phyloP scores from a whole-genome alignment of 305 asterid genomes.

The Withania somnifera region DNA sequence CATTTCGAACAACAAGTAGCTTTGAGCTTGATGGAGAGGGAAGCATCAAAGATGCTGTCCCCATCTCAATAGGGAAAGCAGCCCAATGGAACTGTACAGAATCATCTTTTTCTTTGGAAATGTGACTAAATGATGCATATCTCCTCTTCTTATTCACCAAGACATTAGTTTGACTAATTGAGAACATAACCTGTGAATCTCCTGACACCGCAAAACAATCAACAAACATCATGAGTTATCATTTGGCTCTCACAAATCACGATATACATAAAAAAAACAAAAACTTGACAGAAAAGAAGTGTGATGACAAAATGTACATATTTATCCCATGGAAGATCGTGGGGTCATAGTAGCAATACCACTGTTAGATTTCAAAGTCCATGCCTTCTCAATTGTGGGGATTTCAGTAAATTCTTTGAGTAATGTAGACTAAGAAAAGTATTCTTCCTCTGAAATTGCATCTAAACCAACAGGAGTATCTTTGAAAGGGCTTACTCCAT shows the following conservation, averaged over 20 bases:
- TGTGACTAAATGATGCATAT: slow-evolving; percentile 53
- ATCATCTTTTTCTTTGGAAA: slow-evolving; percentile 25
- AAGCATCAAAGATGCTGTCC: slow-evolving; percentile 51
- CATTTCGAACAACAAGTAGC: slow-evolving; percentile 64
- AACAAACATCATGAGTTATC: too few species aligned
- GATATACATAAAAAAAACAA: too few species aligned
- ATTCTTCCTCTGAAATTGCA: slow-evolving; percentile 44
- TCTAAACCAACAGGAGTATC: slow-evolving; percentile 35
- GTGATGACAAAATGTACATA: too few species aligned
- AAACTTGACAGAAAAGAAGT: too few species aligned
- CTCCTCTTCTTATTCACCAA: slow-evolving; percentile 71
- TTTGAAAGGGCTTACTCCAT: slow-evolving; percentile 25
- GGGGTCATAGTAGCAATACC: too few species aligned
- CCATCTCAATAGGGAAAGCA: slow-evolving; percentile 78
- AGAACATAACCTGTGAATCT: slow-evolving; percentile 69
- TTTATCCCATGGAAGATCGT: too few species aligned
- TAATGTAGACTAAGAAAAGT: slow-evolving; percentile 45
- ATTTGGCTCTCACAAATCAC: too few species aligned
- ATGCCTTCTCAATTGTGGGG: slow-evolving; percentile 78
- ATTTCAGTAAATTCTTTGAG: slow-evolving; percentile 63
- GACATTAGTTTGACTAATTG: slow-evolving; percentile 64
- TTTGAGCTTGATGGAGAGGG: slow-evolving; percentile 95
- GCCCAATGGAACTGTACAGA: slow-evolving; percentile 67
- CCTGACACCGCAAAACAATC: too few species aligned
- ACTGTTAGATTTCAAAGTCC: slow-evolving; percentile 53